Conservation (phyloP, 306 rosid species). For the Cucumis cinereus region DNA sequence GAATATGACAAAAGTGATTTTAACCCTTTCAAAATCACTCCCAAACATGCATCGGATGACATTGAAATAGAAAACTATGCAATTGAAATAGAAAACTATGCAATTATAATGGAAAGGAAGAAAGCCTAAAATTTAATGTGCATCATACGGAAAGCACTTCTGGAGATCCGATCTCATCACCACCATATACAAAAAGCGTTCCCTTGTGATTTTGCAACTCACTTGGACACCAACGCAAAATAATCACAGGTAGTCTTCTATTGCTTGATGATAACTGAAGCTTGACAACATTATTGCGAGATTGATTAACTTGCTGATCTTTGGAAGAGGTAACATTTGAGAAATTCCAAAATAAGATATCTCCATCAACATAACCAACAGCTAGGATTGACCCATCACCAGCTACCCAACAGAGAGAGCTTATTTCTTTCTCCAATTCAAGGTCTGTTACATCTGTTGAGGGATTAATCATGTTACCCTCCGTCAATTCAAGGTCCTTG, state of each 20-base stretch:
- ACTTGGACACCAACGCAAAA: slow-evolving; percentile 51
- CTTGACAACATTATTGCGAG: slow-evolving; percentile 45
- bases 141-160: slow-evolving; percentile 64
- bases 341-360: slow-evolving; percentile 76
- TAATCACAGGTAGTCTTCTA: slow-evolving; percentile 63
- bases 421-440: slow-evolving; percentile 61
- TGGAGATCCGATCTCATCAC: slow-evolving; percentile 69
- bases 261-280: slow-evolving; percentile 54
- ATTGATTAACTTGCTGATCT: slow-evolving; percentile 25
- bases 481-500: slow-evolving; percentile 42
- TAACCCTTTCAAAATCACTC: too few species aligned
- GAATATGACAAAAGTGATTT: too few species aligned
- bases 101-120: slow-evolving; percentile 6
- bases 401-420: slow-evolving; percentile 79
- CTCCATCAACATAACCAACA: slow-evolving; percentile 87
- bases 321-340: slow-evolving; percentile 30
- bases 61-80: too few species aligned
- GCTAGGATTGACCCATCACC: slow-evolving; percentile 57
- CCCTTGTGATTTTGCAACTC: slow-evolving; percentile 30
- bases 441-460: slow-evolving; percentile 26
- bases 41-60: too few species aligned
- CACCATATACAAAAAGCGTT: slow-evolving; percentile 73
- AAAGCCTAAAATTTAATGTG: slow-evolving; percentile 13
- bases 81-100: background rate
- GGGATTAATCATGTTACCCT: slow-evolving; percentile 19